A percentile compares a stretch with the other conserved stretches of the same genome.
Evolutionary conservation across 2,329 filamentous ascomycete species (phyloP).

Genomic region (Grosmannia clavigera): DNA sequence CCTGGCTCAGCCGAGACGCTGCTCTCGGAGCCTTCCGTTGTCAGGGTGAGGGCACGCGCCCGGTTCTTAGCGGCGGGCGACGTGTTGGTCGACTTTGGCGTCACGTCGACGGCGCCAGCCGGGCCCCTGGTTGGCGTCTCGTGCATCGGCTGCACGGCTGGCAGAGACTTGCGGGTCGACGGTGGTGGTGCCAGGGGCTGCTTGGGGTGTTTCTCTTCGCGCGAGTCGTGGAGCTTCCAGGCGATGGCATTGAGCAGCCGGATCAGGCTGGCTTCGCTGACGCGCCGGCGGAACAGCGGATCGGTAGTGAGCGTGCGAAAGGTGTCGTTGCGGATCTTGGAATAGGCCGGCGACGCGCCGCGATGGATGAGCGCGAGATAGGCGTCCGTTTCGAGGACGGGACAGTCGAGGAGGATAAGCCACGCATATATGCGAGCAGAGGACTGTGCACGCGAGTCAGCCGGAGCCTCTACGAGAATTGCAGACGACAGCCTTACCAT

Average conservation of each 20-base stretch:
- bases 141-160: background rate
- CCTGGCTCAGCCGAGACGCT: conserved; percentile 52
- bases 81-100: conserved; percentile 20
- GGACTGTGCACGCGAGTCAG: conserved; percentile 46
- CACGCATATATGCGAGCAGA: conserved; percentile 89
- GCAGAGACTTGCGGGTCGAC: conserved; percentile 14
- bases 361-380: conserved; percentile 88
- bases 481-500: conserved; percentile 46
- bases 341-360: conserved; percentile 85
- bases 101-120: conserved; percentile 9
- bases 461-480: background rate
- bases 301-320: conserved; percentile 95
- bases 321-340: conserved; percentile 97
- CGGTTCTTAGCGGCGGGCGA: conserved; percentile 36
- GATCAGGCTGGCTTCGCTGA: conserved; percentile 90
- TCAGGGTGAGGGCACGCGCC: conserved; percentile 45
- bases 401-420: conserved; percentile 83
- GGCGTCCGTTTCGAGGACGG: conserved; percentile 70
- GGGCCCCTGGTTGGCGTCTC: background rate
- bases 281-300: conserved; percentile 87
- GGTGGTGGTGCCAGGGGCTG: background rate
- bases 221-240: conserved; percentile 80
- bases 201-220: conserved; percentile 28
- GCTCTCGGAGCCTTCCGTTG: conserved; percentile 51
- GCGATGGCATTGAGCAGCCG: conserved; percentile 89